Base-by-base conservation (phyloP, 805 yeast species). In the Candida multigemmis region DNA sequence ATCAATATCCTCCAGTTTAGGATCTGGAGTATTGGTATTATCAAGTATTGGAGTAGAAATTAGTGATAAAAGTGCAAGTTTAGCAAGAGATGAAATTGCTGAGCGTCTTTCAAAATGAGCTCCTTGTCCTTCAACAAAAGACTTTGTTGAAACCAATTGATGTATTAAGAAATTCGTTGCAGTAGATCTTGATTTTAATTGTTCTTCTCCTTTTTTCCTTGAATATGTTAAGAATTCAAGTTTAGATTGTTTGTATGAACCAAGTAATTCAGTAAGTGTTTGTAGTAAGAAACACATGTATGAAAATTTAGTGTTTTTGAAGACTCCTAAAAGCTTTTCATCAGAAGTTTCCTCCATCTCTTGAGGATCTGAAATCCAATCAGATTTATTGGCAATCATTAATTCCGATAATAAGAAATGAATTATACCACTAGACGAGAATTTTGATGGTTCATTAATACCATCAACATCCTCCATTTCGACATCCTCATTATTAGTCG, bases 211-310 rank as follows among this genome's bases (percentile, higher is more conserved):
- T 27, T 42, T 29, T 46, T 76, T 74, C 59, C 76, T 78, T 2
- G 89, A 74, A 39, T 72, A 87, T 0, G 89, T 76, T 31, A 86
- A 55, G 41, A 87, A 80, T 41, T 86, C 95, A 26, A 81, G 65
- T 47, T 87, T 87, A 26, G 86, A 72, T 35, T 76, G 77, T 35
- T 77, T 79, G 46, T 86, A 87, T 2, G 95, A 81, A 2, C 77
- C 71, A 6, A 87, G 50, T 6, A 85, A 53, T 38, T 87, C 96
- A 1, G 76, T 66, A 21, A 86, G 50, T 0, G 73, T 53, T 37
- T 76, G 82, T 21, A 87, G 53, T 24, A 87, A 50, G 47, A 77
- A 86, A 23, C 77, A 67, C 32, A 75, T 72, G 40, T 81, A 77
- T 0, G 76, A 65, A 49, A 77, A 82, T 16, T 69, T 63, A 6